Percentiles rank a stretch among this genome's conserved stretches.
These are phyloP conservation scores for Cymbopogon flexuosus DNA, from an alignment of 202 grass and related monocot species.

Conservation along the genomic window DNA sequence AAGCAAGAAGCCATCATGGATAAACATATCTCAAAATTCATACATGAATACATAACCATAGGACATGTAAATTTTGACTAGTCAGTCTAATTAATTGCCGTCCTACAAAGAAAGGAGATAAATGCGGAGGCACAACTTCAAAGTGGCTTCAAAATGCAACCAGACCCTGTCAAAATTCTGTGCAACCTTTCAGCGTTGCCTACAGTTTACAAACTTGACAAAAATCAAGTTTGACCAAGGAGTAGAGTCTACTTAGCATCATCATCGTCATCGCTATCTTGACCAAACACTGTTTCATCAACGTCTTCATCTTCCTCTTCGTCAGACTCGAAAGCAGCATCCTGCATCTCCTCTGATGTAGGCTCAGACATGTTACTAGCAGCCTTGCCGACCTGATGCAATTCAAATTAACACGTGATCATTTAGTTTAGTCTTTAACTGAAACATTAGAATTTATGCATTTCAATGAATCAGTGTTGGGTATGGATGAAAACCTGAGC, in stretches of 20 bases:
- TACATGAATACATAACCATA: no score
- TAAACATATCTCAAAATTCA: no score
- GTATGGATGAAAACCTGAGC: slow-evolving; percentile 55
- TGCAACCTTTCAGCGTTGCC: slow-evolving; percentile 16
- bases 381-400: slow-evolving; percentile 49
- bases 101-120: not conserved
- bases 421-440: not conserved
- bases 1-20: no score
- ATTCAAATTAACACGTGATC: slow-evolving; percentile 5
- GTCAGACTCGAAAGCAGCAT: slow-evolving; percentile 20
- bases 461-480: not conserved
- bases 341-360: slow-evolving; percentile 25
- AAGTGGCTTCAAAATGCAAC: slow-evolving; percentile 4
- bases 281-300: slow-evolving; percentile 78
- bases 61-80: not conserved
- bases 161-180: slow-evolving; percentile 29
- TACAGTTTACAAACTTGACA: slow-evolving; percentile 20
- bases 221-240: not conserved
- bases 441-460: not conserved
- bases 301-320: slow-evolving; percentile 55
- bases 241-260: slow-evolving; percentile 31
- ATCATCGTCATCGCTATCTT: slow-evolving; percentile 33
- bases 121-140: not conserved
- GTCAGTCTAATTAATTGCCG: not conserved
- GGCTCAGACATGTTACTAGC: slow-evolving; percentile 23